Evolutionary conservation across 2,329 filamentous ascomycete genomes (phyloP), one percentile per base, ranked within the genome.

Genomic region (Ambrosiella xylebori): DNA sequence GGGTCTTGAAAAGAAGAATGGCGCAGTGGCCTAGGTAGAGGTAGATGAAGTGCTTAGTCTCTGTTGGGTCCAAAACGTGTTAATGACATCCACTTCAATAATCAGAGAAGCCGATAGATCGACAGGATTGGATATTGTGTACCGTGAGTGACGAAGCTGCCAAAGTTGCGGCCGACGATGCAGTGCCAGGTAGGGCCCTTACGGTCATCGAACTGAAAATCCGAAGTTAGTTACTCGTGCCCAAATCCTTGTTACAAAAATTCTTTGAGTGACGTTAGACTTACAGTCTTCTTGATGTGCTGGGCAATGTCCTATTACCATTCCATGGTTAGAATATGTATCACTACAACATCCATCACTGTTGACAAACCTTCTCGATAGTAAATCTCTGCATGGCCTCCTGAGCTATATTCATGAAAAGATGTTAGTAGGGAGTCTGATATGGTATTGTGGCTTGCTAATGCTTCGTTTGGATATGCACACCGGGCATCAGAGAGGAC

Each of bases 41-140:
- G 76, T 98, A 98, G 71, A 98, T 96, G 76, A 98, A 98, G 73
- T 98, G 93, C 76, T 97, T 97, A 36, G 93, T 97, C 73, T 97
- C 93, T 96, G 74, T 41, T 41, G 39, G 37, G n/a, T 12, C 8
- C 36, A 35, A 58, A 15, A 39, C 1, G 37, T 13, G 37, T 27
- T 19, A 41, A 17, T 44, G 27, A 41, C 15, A 55, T 7, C 51
- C 15, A 65, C 80, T 8, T 35, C 13, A 8, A 35, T 49, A 5
- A 51, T 51, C 17, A 36, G 47, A 51, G 27, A 19, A 11, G 19
- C 27, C 7, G 27, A 51, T 37, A 11, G 47, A 51, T 51, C 47
- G 19, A 51, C 47, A 36, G 47, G 47, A 35, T 27, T 15, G 47
- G 13, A 51, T 51, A 15, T 36, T 51, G 47, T 51, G 47, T 79